Base-by-base conservation (phyloP, 768 basidiomycete species). In the Mycena chlorophos region DNA sequence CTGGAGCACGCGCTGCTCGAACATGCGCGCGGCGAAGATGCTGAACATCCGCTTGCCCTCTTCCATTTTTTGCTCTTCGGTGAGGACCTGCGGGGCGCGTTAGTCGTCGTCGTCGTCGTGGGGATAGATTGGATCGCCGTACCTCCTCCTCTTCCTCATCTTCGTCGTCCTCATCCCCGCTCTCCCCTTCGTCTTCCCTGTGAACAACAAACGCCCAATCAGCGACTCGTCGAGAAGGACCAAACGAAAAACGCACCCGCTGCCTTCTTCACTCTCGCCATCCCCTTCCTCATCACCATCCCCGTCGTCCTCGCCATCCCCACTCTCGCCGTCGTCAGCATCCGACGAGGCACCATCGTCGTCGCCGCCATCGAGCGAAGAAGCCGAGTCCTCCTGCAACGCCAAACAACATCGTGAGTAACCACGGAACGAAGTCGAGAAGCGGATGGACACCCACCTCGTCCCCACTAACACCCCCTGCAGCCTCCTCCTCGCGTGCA, bases 31-130 rank as follows among this genome's bases (percentile, higher is more conserved):
- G 16, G 97, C 97, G 66, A 99, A 99, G 73, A 99, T 97, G 61
- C 94, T 94, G 78, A 99, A 99, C 97, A 99, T 99, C 49, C 92
- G 85, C 71, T 95, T 94, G 63, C 97, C 97, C 74, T 98, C 97
- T 72, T 98, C 96, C 89, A 96, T 95, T 74, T 96, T 95, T 74
- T 98, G 92, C 71, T 93, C 91, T 71, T 98, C 95, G 2, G 95
- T 94, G 83, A 96, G 84, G 45, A 82, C 77, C 86, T 88, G 62
- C 52, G 40, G n/a, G 48, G 60, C 52, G 55, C 45, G 62, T 54
- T 14, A 58, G 50, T 55, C 43, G 49, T 58, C 47, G 20, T 58
- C n/a, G n/a, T 53, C 38, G 37, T 29, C 60, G 39, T 47, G 51
- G 53, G 0, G 51, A 57, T 22, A 27, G 28, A 48, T 48, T 13